phyloP scores from a whole-genome alignment of 164 flowering plant species.

The Saururus chinensis region DNA sequence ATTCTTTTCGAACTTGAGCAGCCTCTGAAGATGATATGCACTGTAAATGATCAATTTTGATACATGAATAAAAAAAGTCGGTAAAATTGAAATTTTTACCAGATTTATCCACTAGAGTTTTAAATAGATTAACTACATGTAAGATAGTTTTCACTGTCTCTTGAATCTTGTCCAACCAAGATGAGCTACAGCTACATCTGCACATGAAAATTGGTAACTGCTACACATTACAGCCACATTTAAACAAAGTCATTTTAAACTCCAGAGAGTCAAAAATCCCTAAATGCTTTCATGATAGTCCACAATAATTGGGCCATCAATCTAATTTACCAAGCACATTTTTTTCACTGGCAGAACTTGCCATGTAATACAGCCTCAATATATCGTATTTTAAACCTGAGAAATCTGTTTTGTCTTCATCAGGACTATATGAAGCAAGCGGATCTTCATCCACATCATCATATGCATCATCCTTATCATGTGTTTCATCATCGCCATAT shows the following conservation, averaged over 20 bases:
- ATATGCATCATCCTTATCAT: conserved; percentile 31
- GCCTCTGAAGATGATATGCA: conserved; percentile 46
- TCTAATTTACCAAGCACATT: no score
- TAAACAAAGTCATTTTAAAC: no score
- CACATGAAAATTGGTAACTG: no score
- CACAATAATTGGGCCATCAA: no score
- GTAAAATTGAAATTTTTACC: conserved; percentile 20
- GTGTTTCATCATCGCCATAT: conserved; percentile 31
- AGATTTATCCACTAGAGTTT: conserved; percentile 64
- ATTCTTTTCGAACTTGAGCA: conserved; percentile 77
- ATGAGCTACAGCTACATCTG: conserved; percentile 20
- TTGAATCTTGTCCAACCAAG: conserved; percentile 95
- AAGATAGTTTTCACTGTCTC: no score
- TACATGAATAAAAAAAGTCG: no score
- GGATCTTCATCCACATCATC: conserved; percentile 47
- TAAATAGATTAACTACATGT: conserved; percentile 60
- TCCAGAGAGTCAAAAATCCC: no score
- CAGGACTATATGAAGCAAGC: conserved; percentile 32
- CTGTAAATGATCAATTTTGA: no score
- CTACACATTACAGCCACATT: no score
- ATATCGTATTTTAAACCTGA: conserved; percentile 51
- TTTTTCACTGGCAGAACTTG: no score
- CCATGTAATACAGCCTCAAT: no score
- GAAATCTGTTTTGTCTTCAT: conserved; percentile 39
- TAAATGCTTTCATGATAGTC: no score